Percentiles rank a stretch among this genome's conserved stretches.
Conservation (phyloP, 2,329 filamentous ascomycete genomes). For the Conoideocrella luteorostrata region DNA sequence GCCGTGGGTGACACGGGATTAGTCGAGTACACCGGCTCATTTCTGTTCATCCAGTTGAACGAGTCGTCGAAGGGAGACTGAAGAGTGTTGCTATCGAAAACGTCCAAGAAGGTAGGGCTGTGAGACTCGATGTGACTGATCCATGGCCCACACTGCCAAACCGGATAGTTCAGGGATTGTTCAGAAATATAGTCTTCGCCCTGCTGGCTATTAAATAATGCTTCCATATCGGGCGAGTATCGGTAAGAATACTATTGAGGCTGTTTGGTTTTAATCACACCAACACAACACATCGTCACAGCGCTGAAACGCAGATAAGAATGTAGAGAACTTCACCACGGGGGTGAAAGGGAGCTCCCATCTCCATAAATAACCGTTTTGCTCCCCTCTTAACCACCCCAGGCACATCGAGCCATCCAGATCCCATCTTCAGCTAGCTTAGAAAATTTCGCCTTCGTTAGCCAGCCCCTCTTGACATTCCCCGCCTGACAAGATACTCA, state of each 20-base stretch:
- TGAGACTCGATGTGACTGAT: not conserved
- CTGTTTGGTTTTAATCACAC: no score
- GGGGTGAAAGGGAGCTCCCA: not conserved
- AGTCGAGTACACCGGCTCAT: not conserved
- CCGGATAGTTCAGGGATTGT: not conserved
- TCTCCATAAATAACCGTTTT: conserved; percentile 4
- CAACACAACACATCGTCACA: no score
- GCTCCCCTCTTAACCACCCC: not conserved
- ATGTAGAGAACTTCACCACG: no score
- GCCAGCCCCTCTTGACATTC: no score
- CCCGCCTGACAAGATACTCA: no score
- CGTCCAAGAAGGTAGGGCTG: not conserved
- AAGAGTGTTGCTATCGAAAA: not conserved
- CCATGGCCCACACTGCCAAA: conserved; percentile 1
- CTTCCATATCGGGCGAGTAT: no score
- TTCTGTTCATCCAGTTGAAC: not conserved
- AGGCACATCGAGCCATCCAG: not conserved
- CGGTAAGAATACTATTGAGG: no score
- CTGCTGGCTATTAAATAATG: not conserved
- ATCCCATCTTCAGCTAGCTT: no score
- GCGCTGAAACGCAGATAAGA: no score
- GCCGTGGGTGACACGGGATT: not conserved
- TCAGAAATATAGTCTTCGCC: not conserved
- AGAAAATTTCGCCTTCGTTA: no score
- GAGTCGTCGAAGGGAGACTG: not conserved